These are phyloP conservation scores for Candida sp. DNA, from an alignment of 1,139 yeast genomes.

Conservation along the genomic window DNA sequence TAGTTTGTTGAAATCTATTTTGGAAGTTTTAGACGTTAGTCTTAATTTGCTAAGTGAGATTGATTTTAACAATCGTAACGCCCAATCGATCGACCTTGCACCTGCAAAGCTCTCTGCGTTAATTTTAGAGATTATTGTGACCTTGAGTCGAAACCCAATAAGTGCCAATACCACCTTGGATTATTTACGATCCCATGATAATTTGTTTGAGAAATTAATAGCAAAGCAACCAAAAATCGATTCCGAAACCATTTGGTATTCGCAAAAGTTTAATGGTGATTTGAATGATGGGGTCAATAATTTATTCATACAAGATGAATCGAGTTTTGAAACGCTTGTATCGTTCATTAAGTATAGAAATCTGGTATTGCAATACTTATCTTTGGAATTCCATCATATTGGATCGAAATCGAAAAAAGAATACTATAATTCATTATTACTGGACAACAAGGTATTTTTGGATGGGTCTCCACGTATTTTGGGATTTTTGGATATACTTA, in stretches of 20 bases:
- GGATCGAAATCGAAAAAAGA: slow-evolving; percentile 55
- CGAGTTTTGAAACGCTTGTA: slow-evolving; percentile 51
- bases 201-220: slow-evolving; percentile 52
- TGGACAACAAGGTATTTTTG: slow-evolving; percentile 43
- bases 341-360: slow-evolving; percentile 64
- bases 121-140: slow-evolving; percentile 58
- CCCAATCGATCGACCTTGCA: slow-evolving; percentile 42
- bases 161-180: slow-evolving; percentile 52
- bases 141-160: slow-evolving; percentile 52
- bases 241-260: slow-evolving; percentile 49
- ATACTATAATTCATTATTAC: slow-evolving; percentile 51
- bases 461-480: slow-evolving; percentile 61
- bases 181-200: slow-evolving; percentile 44
- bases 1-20: slow-evolving; percentile 55
- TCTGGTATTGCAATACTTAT: slow-evolving; percentile 58
- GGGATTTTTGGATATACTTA: slow-evolving; percentile 66
- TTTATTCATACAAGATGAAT: slow-evolving; percentile 27
- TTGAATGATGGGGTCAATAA: slow-evolving; percentile 23
- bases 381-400: slow-evolving; percentile 71
- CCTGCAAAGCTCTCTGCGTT: slow-evolving; percentile 57
- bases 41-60: slow-evolving; percentile 38
- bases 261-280: slow-evolving; percentile 39
- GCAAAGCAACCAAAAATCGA: slow-evolving; percentile 54
- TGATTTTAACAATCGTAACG: slow-evolving; percentile 34
- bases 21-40: slow-evolving; percentile 47